Base-by-base conservation (phyloP, 116 monocot genomes). In the Phalaenopsis hybrid region DNA sequence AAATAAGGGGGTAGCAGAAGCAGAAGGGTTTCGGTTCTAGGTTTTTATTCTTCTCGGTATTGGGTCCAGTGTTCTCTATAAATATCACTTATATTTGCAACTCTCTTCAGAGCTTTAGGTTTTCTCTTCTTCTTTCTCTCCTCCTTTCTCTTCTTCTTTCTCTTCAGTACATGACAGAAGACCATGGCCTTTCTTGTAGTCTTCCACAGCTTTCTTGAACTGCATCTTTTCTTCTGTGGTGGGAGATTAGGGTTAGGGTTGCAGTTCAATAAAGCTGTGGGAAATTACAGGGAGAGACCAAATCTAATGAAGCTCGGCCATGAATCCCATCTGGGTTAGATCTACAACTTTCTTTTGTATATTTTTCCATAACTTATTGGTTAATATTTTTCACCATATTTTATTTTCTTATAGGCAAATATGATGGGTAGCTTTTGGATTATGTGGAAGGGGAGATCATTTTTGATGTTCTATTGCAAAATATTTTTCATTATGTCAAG, bases 201-300 rank as follows among this genome's bases (percentile, higher is more conserved):
- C 83, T 91, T 88, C 91, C 91, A 91, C 91, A 88, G 91, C 91
- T 91, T 88, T 91, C 91, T 91, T 91, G 91, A 91, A 91, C 91
- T 91, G 86, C 89, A 78, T 49, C 51, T 72, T 78, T 84, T 21
- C 46, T 33, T 46, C 45, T 31, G 43, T 0, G 12, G 37, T 16
- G n/a, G 37, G 8, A 65, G 18, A 5, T 21, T 33, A 13, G 20
- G 68, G 48, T 8, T 57, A 23, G 21, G 25, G 77, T 48, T 92
- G 92, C 93, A 82, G 95, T 95, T 95, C 95, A 92, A 91, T 87
- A 92, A 91, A 95, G 92, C 92, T 95, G 95, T 95, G 95, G 95
- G 91, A 95, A 95, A 88, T 79, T 83, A 87, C 87, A 88, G 80
- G 78, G 86, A 89, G 82, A 88, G 51, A 28, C 77, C 77, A 49